Evolutionary conservation across 208 protist genomes (phyloP).

Genomic region (Endotrypanum monterogeii): DNA sequence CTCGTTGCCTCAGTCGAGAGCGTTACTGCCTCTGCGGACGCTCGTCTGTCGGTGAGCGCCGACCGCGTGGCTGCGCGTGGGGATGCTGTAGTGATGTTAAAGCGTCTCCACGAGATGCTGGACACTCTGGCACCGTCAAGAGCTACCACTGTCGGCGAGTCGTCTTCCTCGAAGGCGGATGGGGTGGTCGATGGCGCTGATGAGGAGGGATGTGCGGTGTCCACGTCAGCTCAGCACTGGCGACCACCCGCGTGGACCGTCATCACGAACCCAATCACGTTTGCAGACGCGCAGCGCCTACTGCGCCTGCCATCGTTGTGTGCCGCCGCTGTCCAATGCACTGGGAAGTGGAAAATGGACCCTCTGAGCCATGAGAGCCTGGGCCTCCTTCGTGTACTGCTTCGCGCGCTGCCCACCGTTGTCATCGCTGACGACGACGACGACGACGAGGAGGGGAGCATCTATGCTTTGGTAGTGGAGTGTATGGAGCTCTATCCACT

Average conservation of each 20-base stretch:
- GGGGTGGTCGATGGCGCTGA: not conserved
- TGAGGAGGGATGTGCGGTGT: conserved; percentile 4
- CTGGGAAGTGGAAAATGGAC: conserved; percentile 25
- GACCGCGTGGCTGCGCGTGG: not conserved
- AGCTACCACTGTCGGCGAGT: not conserved
- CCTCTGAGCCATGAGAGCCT: conserved; percentile 34
- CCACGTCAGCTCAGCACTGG: conserved; percentile 13
- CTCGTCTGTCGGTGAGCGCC: not conserved
- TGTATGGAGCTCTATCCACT: conserved; percentile 58
- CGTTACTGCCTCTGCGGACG: not conserved
- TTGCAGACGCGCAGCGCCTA: conserved; percentile 23
- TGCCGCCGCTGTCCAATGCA: conserved; percentile 1
- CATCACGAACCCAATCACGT: conserved; percentile 24
- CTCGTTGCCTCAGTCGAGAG: conserved; percentile 27
- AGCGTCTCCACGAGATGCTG: conserved; percentile 39
- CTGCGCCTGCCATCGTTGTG: conserved; percentile 22
- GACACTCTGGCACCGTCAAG: conserved; percentile 26
- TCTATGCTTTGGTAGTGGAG: conserved; percentile 47
- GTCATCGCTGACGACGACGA: conserved; percentile 58
- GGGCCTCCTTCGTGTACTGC: conserved; percentile 44
- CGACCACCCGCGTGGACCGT: conserved; percentile 9
- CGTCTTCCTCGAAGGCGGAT: not conserved
- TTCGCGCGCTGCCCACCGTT: conserved; percentile 52
- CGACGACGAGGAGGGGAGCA: conserved; percentile 41
- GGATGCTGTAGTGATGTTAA: conserved; percentile 7